These are phyloP conservation scores for Candida jianshihensis DNA, from an alignment of 805 yeast species.

Conservation along the genomic window DNA sequence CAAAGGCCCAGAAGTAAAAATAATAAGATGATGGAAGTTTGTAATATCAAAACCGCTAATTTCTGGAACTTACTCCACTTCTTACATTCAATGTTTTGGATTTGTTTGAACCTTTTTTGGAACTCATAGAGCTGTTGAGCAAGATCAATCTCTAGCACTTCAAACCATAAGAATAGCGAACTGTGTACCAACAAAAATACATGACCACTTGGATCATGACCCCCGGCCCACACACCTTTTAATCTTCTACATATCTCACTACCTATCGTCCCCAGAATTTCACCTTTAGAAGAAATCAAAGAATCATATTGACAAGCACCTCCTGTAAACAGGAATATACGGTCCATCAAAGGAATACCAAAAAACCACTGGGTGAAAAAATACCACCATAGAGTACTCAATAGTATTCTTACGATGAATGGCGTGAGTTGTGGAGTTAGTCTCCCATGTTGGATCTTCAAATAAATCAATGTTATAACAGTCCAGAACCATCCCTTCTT, in stretches of 20 bases:
- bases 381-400: slow-evolving; percentile 69
- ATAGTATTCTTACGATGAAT: slow-evolving; percentile 6
- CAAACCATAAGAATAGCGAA: slow-evolving; percentile 59
- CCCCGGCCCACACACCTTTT: slow-evolving; percentile 73
- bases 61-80: neutral
- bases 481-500: slow-evolving; percentile 96
- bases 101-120: slow-evolving; percentile 1
- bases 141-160: slow-evolving; percentile 39
- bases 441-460: slow-evolving; percentile 8
- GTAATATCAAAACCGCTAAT: neutral
- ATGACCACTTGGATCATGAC: slow-evolving; percentile 97
- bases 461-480: slow-evolving; percentile 31
- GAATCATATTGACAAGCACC: slow-evolving; percentile 52
- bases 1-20: slow-evolving; percentile 43
- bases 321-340: slow-evolving; percentile 72
- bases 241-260: slow-evolving; percentile 39
- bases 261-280: slow-evolving; percentile 8
- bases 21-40: slow-evolving; percentile 21
- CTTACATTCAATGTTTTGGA: neutral
- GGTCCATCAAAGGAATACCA: slow-evolving; percentile 86
- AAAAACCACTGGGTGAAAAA: slow-evolving; percentile 83
- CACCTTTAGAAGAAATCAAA: neutral
- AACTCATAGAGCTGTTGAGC: slow-evolving; percentile 24
- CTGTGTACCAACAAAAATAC: slow-evolving; percentile 70
- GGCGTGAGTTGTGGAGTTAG: slow-evolving; percentile 2